Evolutionary conservation across 2,329 filamentous ascomycete genomes (phyloP).

Genomic region (Colletotrichum salicis): DNA sequence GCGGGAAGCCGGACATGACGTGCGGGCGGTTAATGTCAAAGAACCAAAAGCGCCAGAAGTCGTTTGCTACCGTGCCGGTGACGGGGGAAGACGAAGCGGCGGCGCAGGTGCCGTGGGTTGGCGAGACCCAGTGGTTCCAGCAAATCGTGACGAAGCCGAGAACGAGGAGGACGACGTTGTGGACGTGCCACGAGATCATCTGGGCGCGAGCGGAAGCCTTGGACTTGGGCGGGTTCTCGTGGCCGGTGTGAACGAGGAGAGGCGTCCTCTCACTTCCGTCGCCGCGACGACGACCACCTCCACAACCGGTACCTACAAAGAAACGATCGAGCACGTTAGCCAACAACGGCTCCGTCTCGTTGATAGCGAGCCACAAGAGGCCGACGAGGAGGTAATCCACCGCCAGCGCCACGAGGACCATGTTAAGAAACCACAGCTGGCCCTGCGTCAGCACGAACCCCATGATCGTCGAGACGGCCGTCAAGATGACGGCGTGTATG

Average conservation of each 20-base stretch:
- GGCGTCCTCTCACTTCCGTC: slow-evolving; percentile 42
- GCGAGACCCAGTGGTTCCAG: slow-evolving; percentile 60
- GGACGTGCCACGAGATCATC: slow-evolving; percentile 51
- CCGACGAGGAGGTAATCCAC: slow-evolving; percentile 58
- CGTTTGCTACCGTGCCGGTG: slow-evolving; percentile 35
- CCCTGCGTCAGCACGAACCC: slow-evolving; percentile 48
- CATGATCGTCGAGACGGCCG: slow-evolving; percentile 44
- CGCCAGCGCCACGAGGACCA: slow-evolving; percentile 55
- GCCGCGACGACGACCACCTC: slow-evolving; percentile 7
- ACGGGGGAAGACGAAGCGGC: background rate
- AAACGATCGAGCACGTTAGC: slow-evolving; percentile 39
- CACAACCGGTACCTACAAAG: background rate
- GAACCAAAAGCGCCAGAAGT: slow-evolving; percentile 54
- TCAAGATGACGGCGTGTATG: slow-evolving; percentile 49
- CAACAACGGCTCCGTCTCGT: slow-evolving; percentile 47
- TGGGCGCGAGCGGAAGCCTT: slow-evolving; percentile 24
- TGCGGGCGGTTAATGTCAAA: slow-evolving; percentile 43
- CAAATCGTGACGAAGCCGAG: slow-evolving; percentile 52
- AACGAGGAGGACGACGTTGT: slow-evolving; percentile 49
- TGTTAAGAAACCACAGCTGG: slow-evolving; percentile 54
- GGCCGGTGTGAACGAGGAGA: slow-evolving; percentile 39
- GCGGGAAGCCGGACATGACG: slow-evolving; percentile 54
- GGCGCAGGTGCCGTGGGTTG: slow-evolving; percentile 50
- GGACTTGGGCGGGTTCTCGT: background rate
- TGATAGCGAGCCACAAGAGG: slow-evolving; percentile 51